Base-by-base conservation (phyloP, 2,329 filamentous ascomycete genomes). In the Drechslerella stenobrocha region DNA sequence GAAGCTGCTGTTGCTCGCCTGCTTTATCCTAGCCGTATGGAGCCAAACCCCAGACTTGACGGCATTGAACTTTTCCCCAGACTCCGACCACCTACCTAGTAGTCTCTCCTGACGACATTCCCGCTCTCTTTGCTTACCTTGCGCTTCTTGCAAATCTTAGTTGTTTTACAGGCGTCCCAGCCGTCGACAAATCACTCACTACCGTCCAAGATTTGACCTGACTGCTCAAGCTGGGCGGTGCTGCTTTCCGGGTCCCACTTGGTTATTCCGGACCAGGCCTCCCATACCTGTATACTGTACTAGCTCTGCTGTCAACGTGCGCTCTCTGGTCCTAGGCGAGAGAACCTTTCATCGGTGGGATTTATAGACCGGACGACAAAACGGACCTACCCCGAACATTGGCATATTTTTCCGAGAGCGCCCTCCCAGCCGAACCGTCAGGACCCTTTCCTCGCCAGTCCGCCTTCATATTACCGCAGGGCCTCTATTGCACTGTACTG, bases 11-110 rank as follows among this genome's bases (percentile, higher is more conserved):
- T 67, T 67, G 50, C 63, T 67, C 63, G 63, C 63, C 57, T 67
- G 56, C 61, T 67, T 67, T 58, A 67, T 59, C 63, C 63, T 67
- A 67, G 63, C 55, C 63, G 59, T 60, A 60, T 60, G 63, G 55
- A 67, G 63, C 55, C 63, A 67, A 60, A 67, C 63, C 63, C 63
- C 63, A 67, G 63, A 60, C 50, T 67, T 60, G 63, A 60, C 35
- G 46, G 63, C 63, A 67, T 67, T 67, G 63, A 56, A 60, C 63
- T 67, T 20, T 67, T 67, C 63, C 63, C 63, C 63, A 67, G 61
- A 67, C 44, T 56, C 63, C 63, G 63, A 67, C 55, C 52, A 59
- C 50, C 55, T 67, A 37, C 34, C 34, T 37, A 37, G 34, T 37
- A 50, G 52, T 53, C 55, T 51, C 55, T 67, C 63, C 63, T 67